Conservation (phyloP, 257 asterid genomes). For the Jasminum sambac region DNA sequence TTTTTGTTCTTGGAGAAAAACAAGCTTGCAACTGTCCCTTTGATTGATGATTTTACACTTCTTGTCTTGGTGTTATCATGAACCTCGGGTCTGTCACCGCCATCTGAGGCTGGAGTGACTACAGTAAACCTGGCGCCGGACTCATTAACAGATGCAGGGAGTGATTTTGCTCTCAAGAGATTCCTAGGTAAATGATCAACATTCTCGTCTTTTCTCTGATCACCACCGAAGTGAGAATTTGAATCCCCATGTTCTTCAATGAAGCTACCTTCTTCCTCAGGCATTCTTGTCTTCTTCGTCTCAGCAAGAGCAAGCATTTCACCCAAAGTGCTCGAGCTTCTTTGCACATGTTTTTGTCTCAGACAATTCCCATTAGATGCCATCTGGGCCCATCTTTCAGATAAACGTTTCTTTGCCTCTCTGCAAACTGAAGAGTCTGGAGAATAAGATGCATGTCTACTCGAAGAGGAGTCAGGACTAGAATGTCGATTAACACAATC, state of each 20-base stretch:
- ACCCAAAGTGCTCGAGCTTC: conserved; percentile 89
- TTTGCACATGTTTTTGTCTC: conserved; percentile 59
- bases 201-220: conserved; percentile 32
- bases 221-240: conserved; percentile 30
- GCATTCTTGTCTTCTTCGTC: conserved; percentile 44
- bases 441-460: conserved; percentile 84
- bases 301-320: conserved; percentile 99
- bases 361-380: conserved; percentile 65
- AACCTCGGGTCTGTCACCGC: conserved; percentile 33
- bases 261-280: conserved; percentile 37
- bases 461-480: conserved; percentile 80
- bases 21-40: conserved; percentile 79
- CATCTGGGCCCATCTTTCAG: conserved; percentile 97
- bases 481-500: conserved; percentile 72
- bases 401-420: conserved; percentile 97
- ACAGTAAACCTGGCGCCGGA: conserved; percentile 42
- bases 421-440: conserved; percentile 88
- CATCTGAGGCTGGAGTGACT: conserved; percentile 34
- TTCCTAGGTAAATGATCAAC: conserved; percentile 51
- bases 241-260: conserved; percentile 43
- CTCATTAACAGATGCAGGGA: conserved; percentile 67
- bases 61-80: conserved; percentile 48
- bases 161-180: conserved; percentile 79
- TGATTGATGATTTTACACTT: conserved; percentile 62
- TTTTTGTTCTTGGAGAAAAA: conserved; percentile 77